Percentiles rank a stretch among this genome's conserved stretches.
Conservation (phyloP, 805 yeast genomes). For the Jamesozyma hellenica region DNA sequence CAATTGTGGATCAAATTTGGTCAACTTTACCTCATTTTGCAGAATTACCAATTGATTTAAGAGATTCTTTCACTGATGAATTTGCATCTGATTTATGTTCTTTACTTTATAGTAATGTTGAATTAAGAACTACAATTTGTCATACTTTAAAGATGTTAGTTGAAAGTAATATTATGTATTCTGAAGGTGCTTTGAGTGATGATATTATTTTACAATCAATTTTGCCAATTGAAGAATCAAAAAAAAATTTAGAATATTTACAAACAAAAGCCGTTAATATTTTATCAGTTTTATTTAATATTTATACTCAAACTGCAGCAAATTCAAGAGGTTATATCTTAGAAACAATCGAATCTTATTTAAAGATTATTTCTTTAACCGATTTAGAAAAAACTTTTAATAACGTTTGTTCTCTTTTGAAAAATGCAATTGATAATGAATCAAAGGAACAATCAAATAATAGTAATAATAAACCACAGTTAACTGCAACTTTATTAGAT, state of each 20-base stretch:
- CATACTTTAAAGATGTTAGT: constrained; percentile 69
- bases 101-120: constrained; percentile 62
- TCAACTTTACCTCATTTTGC: constrained; percentile 81
- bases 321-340: constrained; percentile 75
- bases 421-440: constrained; percentile 61
- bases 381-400: constrained; percentile 72
- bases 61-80: constrained; percentile 51
- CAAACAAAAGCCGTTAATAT: constrained; percentile 61
- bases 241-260: constrained; percentile 50
- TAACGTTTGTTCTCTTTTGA: constrained; percentile 73
- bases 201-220: constrained; percentile 50
- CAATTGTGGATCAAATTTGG: constrained; percentile 89
- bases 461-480: constrained; percentile 31
- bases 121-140: constrained; percentile 72
- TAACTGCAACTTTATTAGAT: constrained; percentile 82
- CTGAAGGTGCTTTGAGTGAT: constrained; percentile 47
- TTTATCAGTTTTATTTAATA: constrained; percentile 81
- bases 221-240: constrained; percentile 48
- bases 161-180: constrained; percentile 53
- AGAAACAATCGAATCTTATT: constrained; percentile 75
- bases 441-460: constrained; percentile 5
- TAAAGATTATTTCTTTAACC: constrained; percentile 54
- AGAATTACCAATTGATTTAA: constrained; percentile 72
- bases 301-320: constrained; percentile 79
- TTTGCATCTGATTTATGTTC: constrained; percentile 74